Percentiles rank a stretch among this genome's conserved stretches.
These are phyloP conservation scores for Scorias spongiosa DNA, from an alignment of 2,329 filamentous ascomycete genomes.

Conservation along the genomic window DNA sequence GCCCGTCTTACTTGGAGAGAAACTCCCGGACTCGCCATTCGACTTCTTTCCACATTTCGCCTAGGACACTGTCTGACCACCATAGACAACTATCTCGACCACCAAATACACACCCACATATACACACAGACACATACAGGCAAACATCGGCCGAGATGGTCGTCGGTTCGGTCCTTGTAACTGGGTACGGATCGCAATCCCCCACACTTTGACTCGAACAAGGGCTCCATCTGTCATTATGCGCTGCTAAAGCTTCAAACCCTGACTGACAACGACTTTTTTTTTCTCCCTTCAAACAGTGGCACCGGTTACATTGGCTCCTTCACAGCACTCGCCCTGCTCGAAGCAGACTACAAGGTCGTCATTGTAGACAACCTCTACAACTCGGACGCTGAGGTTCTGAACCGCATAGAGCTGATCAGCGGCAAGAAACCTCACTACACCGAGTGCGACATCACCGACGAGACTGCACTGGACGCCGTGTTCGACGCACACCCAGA, in stretches of 20 bases:
- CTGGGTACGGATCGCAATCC: conserved; percentile 5
- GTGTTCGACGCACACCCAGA: conserved; percentile 80
- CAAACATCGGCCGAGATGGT: conserved; percentile 6
- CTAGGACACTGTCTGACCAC: too few relatives aligned
- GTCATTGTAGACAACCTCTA: conserved; percentile 93
- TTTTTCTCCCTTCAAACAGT: conserved; percentile 34
- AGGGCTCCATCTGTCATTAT: not conserved
- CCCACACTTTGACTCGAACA: not conserved
- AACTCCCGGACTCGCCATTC: too few relatives aligned
- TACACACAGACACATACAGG: too few relatives aligned
- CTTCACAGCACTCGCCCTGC: conserved; percentile 82
- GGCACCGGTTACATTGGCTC: conserved; percentile 98
- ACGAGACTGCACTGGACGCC: conserved; percentile 67
- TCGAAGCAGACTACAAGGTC: conserved; percentile 89
- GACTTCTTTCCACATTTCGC: too few relatives aligned
- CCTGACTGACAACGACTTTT: conserved; percentile 2
- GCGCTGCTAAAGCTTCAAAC: not conserved
- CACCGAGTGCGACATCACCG: conserved; percentile 74
- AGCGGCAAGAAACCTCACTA: conserved; percentile 76
- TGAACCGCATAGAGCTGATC: conserved; percentile 92
- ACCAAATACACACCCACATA: too few relatives aligned
- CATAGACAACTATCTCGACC: too few relatives aligned
- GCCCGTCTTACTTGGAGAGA: too few relatives aligned
- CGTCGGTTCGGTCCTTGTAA: conserved; percentile 11
- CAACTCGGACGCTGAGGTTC: conserved; percentile 82